These are phyloP conservation scores for Knufia petricola DNA, from an alignment of 2,329 filamentous ascomycete genomes.

Conservation along the genomic window DNA sequence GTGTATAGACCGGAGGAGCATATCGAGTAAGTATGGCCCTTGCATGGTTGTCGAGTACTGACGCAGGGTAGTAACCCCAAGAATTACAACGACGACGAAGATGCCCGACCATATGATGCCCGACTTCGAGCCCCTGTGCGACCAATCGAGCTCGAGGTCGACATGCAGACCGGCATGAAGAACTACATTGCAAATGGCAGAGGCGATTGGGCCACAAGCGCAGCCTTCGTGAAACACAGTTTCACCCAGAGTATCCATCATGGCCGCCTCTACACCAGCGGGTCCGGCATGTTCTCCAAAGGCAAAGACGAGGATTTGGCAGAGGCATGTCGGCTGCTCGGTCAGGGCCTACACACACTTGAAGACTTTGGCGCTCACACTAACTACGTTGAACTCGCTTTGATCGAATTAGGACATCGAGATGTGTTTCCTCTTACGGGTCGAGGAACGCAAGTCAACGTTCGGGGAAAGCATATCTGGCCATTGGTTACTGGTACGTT, in stretches of 20 bases:
- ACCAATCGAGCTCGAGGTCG: slow-evolving; percentile 61
- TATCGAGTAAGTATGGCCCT: slow-evolving; percentile 35
- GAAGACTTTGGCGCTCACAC: slow-evolving; percentile 74
- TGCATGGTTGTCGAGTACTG: slow-evolving; percentile 42
- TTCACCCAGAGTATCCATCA: slow-evolving; percentile 66
- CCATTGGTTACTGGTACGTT: slow-evolving; percentile 65
- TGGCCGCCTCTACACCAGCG: slow-evolving; percentile 63
- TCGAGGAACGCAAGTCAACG: slow-evolving; percentile 52
- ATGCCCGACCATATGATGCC: slow-evolving; percentile 72
- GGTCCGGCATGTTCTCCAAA: slow-evolving; percentile 41
- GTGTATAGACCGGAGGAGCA: slow-evolving; percentile 66
- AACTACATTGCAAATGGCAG: slow-evolving; percentile 94
- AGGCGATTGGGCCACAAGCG: slow-evolving; percentile 80
- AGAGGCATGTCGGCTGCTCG: slow-evolving; percentile 66
- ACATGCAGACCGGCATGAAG: slow-evolving; percentile 83
- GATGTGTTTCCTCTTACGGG: slow-evolving; percentile 68
- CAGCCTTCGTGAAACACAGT: slow-evolving; percentile 72
- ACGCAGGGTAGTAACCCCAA: slow-evolving; percentile 56
- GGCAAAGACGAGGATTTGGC: slow-evolving; percentile 70
- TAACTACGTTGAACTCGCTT: slow-evolving; percentile 70
- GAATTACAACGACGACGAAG: slow-evolving; percentile 64
- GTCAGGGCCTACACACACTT: slow-evolving; percentile 66
- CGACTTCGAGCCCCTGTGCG: slow-evolving; percentile 73
- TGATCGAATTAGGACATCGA: slow-evolving; percentile 60
- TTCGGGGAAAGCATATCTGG: slow-evolving; percentile 57